Conservation (phyloP, 495 filamentous ascomycete genomes). For the Penicillium coprophilum region DNA sequence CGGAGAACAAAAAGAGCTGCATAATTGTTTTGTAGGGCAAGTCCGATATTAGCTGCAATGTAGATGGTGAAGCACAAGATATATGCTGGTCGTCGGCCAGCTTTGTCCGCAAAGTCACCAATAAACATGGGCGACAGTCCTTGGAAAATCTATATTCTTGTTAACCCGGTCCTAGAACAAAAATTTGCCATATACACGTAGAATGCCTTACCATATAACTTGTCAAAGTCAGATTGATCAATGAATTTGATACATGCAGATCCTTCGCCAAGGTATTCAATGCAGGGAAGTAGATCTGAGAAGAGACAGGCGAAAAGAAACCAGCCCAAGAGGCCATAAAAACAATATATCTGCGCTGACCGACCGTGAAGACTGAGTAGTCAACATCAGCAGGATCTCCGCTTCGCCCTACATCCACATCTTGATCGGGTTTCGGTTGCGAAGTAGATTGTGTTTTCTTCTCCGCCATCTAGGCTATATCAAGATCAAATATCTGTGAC, state of each 20-base stretch:
- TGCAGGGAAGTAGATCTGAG: conserved; percentile 75
- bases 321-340: conserved; percentile 61
- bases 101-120: conserved; percentile 47
- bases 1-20: conserved; percentile 50
- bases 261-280: conserved; percentile 59
- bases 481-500: not conserved
- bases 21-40: conserved; percentile 48
- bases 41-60: conserved; percentile 49
- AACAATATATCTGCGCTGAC: conserved; percentile 45
- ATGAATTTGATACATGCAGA: conserved; percentile 55
- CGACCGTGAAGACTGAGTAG: conserved; percentile 29
- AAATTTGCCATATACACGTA: not conserved
- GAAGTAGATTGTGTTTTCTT: conserved; percentile 1
- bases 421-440: conserved; percentile 10
- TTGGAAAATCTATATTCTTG: conserved; percentile 42
- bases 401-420: conserved; percentile 10
- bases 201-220: conserved; percentile 54
- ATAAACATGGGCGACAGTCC: conserved; percentile 52
- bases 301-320: conserved; percentile 70
- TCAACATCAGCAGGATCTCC: conserved; percentile 21
- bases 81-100: conserved; percentile 50
- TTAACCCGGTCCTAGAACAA: conserved; percentile 13
- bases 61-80: conserved; percentile 49
- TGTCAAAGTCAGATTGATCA: conserved; percentile 70
- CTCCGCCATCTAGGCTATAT: not conserved